Evolutionary conservation across 257 asterid genomes (phyloP).

Genomic region (Solanum commersonii): DNA sequence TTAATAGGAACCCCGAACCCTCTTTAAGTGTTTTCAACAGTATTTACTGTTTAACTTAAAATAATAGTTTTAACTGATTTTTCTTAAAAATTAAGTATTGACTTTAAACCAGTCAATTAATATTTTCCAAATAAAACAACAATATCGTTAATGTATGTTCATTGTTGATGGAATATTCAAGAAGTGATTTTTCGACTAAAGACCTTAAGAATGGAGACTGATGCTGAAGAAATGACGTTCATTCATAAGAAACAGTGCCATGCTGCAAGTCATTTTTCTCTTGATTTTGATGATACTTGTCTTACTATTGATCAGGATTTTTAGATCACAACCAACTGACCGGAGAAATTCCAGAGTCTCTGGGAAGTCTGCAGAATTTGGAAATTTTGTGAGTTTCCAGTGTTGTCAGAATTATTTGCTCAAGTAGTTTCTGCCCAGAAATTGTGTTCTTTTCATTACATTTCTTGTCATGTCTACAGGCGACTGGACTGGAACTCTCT

Average conservation of each 20-base stretch:
- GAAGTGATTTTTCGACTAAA: not conserved
- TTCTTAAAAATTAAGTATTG: no score
- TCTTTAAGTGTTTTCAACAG: no score
- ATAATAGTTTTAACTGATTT: no score
- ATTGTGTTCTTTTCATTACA: not conserved
- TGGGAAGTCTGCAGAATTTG: conserved; percentile 50
- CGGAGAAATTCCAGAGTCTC: conserved; percentile 49
- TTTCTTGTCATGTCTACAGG: conserved; percentile 27
- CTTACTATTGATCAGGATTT: conserved; percentile 37
- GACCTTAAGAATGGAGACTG: not conserved
- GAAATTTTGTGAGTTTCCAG: conserved; percentile 63
- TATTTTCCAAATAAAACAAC: no score
- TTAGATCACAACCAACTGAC: conserved; percentile 59
- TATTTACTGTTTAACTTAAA: no score
- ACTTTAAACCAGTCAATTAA: no score
- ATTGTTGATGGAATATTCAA: not conserved
- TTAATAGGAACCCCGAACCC: no score
- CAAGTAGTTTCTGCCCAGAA: not conserved
- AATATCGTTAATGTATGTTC: not conserved
- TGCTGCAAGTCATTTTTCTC: not conserved
- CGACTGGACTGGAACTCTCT: conserved; percentile 69
- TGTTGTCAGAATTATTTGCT: not conserved
- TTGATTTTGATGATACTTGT: not conserved
- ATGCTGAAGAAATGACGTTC: not conserved
- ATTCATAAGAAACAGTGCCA: not conserved